Evolutionary conservation across 2,329 filamentous ascomycete species (phyloP).

Genomic region (Nectriaceae sp.): DNA sequence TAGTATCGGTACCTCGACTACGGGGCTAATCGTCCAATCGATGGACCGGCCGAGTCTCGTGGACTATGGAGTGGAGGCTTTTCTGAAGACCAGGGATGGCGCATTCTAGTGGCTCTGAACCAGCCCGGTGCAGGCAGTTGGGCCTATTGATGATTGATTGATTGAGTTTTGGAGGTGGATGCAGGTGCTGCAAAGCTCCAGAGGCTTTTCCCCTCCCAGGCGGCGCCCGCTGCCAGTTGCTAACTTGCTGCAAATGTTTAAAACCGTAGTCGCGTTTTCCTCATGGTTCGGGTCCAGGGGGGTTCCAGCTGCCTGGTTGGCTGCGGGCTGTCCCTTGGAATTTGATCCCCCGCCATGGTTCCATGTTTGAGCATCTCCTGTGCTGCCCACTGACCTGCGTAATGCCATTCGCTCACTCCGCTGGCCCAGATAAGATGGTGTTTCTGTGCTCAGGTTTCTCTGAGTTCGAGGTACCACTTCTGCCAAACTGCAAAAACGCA

Average conservation of each 20-base stretch:
- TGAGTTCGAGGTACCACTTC: too few species aligned
- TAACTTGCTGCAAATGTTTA: constrained; percentile 22
- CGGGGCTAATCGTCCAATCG: constrained; percentile 24
- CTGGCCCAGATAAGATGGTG: too few species aligned
- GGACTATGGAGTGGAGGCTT: constrained; percentile 26
- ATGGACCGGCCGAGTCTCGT: constrained; percentile 24
- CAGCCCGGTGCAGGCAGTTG: background rate
- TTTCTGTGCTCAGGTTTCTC: too few species aligned
- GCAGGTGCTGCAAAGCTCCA: background rate
- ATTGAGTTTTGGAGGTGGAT: background rate
- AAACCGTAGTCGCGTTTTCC: constrained; percentile 15
- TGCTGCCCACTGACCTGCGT: too few species aligned
- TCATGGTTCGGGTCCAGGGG: background rate
- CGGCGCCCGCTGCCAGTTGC: constrained; percentile 14
- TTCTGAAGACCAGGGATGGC: constrained; percentile 22
- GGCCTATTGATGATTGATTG: background rate
- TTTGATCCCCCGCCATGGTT: background rate
- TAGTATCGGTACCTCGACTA: constrained; percentile 27
- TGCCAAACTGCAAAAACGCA: too few species aligned
- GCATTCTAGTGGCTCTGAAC: background rate
- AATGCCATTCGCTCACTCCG: too few species aligned
- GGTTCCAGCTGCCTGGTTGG: background rate
- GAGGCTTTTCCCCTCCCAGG: constrained; percentile 12
- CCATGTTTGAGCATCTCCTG: background rate
- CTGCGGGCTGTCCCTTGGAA: background rate